These are phyloP conservation scores for Alternaria triticimaculans DNA, from an alignment of 2,329 filamentous ascomycete genomes.

Conservation along the genomic window DNA sequence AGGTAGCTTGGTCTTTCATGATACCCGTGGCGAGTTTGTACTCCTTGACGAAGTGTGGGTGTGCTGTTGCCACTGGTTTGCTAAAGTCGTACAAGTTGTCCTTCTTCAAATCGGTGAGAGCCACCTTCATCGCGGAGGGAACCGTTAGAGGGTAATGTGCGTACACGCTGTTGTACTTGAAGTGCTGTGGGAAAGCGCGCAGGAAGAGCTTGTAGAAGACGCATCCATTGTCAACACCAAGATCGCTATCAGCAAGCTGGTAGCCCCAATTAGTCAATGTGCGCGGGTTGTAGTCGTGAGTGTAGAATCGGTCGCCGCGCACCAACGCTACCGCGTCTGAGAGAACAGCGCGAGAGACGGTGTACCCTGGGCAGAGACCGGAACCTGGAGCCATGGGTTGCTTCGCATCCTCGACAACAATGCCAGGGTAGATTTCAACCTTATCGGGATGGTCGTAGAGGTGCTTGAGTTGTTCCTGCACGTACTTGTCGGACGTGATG, in stretches of 20 bases:
- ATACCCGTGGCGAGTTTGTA: conserved; percentile 69
- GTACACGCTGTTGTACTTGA: conserved; percentile 78
- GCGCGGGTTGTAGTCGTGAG: conserved; percentile 72
- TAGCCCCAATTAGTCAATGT: conserved; percentile 86
- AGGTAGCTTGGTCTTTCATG: conserved; percentile 66
- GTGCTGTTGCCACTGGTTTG: conserved; percentile 59
- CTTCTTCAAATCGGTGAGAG: conserved; percentile 71
- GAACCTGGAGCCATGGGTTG: conserved; percentile 71
- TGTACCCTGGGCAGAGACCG: conserved; percentile 77
- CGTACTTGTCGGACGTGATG: conserved; percentile 77
- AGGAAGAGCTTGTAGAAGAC: conserved; percentile 86
- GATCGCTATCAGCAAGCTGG: conserved; percentile 74
- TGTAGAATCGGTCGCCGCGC: conserved; percentile 80
- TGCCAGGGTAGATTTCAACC: conserved; percentile 80
- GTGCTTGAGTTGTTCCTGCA: conserved; percentile 66
- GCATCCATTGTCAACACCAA: conserved; percentile 78
- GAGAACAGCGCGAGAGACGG: conserved; percentile 76
- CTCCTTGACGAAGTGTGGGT: conserved; percentile 62
- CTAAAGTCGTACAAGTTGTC: conserved; percentile 74
- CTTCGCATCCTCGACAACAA: conserved; percentile 79
- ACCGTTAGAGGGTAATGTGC: conserved; percentile 78
- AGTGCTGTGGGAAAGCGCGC: conserved; percentile 80
- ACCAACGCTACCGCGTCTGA: conserved; percentile 82
- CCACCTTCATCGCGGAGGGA: conserved; percentile 74
- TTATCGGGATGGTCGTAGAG: conserved; percentile 77